Base-by-base conservation (phyloP, 1,284 basidiomycete genomes). In the Irpex sp. region DNA sequence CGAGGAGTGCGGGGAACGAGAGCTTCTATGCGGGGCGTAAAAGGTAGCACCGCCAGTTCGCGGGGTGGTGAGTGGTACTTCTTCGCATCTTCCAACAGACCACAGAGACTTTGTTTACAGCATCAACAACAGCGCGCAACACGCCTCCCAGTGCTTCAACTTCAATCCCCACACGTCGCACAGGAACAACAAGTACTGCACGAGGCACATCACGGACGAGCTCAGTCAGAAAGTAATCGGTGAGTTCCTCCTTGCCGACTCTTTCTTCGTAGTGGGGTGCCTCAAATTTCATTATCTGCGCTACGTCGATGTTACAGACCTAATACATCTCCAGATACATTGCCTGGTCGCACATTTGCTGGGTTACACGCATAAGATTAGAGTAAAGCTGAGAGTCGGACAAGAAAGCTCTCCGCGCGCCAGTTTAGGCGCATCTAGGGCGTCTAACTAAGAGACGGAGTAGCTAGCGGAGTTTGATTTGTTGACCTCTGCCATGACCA, bases 1-100 rank as follows among this genome's bases (percentile, higher is more conserved):
- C 65, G 76, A 43, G 76, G 76, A 4, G 75, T 78, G 11, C 69
- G 76, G 51, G 76, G 76, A 2, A 78, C 76, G n/a, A 71, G 76
- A 35, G 76, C 76, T 2, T 75, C 74, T 19, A 76, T 76, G 74
- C 69, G 76, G 35, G 74, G 70, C 1, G 62, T 68, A 61, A 54
- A 61, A 13, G 64, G 59, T 13, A 54, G 58, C 17, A 58, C 54
- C 8, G n/a, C 15, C 17, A 57, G 53, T 55, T 15, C 62, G n/a
- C 60, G 62, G 37, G 61, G 60, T 31, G 60, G 66, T 67, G 47
- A 63, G 63, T 59, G 1, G 47, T 46, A 35, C 11, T 19, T 50
- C 19, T 19, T n/a, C 9, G 8, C 13, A 51, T n/a, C 15, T 26
- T 13, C 5, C 5, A 19, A 35, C 19, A 36, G 26, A 55, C 53